Evolutionary conservation across 345 rosid genomes (phyloP).

Genomic region (Cardamine occulta): DNA sequence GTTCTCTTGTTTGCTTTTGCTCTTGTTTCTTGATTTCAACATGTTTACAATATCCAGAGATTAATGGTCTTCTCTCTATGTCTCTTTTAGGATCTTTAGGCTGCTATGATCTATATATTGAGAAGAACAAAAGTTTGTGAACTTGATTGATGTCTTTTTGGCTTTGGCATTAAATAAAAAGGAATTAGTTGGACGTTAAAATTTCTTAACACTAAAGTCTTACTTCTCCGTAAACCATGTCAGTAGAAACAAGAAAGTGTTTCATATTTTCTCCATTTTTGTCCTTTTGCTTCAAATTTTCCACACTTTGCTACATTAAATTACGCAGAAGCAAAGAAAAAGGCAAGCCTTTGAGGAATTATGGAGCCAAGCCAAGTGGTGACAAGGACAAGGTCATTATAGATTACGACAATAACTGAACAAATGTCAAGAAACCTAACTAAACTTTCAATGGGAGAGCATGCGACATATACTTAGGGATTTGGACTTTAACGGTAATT

Average conservation of each 20-base stretch:
- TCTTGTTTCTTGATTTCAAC: constrained; percentile 50
- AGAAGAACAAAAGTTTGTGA: constrained; percentile 17
- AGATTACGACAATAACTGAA: constrained; percentile 28
- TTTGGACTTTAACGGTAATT: constrained; percentile 19
- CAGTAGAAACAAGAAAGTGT: constrained; percentile 33
- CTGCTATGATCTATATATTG: constrained; percentile 8
- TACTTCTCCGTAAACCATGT: constrained; percentile 35
- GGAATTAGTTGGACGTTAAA: constrained; percentile 38
- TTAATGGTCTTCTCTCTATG: constrained; percentile 6
- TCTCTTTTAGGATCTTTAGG: constrained; percentile 27
- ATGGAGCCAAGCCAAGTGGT: constrained; percentile 37
- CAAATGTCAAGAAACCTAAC: constrained; percentile 43
- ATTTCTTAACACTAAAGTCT: constrained; percentile 34
- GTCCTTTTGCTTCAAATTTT: constrained; percentile 32
- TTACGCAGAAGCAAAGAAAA: no score
- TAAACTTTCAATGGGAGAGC: constrained; percentile 26
- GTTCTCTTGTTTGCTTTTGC: constrained; percentile 54
- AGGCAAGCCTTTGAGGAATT: neutral
- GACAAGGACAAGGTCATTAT: constrained; percentile 34
- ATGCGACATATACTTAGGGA: constrained; percentile 36
- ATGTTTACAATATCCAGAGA: constrained; percentile 19
- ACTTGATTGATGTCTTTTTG: constrained; percentile 33
- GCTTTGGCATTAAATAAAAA: constrained; percentile 27
- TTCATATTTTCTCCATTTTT: constrained; percentile 31
- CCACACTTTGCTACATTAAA: constrained; percentile 22